These are phyloP conservation scores for Lagerstroemia fauriei DNA, from an alignment of 441 rosid genomes.

Conservation along the genomic window DNA sequence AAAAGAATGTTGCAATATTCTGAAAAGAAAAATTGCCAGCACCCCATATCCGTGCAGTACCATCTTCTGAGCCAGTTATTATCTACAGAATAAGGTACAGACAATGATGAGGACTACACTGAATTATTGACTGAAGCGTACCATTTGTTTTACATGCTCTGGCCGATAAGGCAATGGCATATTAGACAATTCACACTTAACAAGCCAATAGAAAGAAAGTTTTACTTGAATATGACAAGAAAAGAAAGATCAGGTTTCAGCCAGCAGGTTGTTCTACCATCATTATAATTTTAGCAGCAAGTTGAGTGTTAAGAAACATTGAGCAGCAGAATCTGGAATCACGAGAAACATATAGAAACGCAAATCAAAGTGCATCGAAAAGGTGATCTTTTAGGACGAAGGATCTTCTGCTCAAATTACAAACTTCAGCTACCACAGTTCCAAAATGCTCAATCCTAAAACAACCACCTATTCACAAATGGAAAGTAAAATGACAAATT, in stretches of 20 bases:
- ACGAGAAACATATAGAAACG: background rate
- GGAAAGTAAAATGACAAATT: background rate
- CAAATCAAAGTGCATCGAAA: background rate
- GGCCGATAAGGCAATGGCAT: background rate
- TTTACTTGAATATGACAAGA: background rate
- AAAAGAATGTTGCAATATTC: background rate
- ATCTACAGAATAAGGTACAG: conserved; percentile 42
- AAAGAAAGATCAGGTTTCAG: background rate
- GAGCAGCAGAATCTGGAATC: background rate
- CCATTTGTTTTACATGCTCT: background rate
- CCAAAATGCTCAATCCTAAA: background rate
- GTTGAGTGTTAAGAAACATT: background rate
- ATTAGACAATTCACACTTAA: background rate
- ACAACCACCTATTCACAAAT: background rate
- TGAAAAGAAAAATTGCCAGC: conserved; percentile 20
- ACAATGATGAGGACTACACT: background rate
- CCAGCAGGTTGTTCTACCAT: background rate
- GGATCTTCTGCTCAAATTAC: background rate
- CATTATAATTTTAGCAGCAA: background rate
- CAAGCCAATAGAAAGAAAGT: background rate
- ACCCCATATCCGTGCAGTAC: conserved; percentile 95
- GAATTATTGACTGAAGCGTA: background rate
- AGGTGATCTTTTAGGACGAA: background rate
- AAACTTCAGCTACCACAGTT: background rate
- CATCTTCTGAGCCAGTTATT: conserved; percentile 94